Evolutionary conservation across 106 monocot species (phyloP).

Genomic region (Dendrobium catenatum): DNA sequence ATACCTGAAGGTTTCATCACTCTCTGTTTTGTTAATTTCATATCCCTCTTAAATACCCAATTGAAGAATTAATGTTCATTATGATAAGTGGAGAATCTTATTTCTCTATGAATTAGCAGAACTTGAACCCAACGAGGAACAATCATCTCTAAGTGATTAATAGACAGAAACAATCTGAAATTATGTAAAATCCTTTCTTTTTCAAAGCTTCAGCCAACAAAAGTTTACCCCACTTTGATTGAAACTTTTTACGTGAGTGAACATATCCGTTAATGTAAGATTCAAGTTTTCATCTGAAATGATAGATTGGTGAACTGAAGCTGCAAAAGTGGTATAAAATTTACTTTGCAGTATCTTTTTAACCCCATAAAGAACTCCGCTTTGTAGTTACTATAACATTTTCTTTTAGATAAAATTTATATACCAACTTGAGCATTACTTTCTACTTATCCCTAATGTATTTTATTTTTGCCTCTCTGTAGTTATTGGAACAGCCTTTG

Average conservation of each 20-base stretch:
- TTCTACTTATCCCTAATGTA: background rate
- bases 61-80: background rate
- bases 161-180: background rate
- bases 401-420: background rate
- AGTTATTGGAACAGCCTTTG: constrained; percentile 99
- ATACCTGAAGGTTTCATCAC: constrained; percentile 79
- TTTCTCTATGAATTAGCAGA: no score
- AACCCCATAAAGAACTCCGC: background rate
- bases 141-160: background rate
- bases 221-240: background rate
- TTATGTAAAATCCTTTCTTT: background rate
- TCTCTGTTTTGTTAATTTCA: background rate
- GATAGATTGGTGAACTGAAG: background rate
- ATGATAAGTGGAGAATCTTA: background rate
- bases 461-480: constrained; percentile 13
- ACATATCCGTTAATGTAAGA: background rate
- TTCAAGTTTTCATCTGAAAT: background rate
- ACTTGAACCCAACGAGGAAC: no score
- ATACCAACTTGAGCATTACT: background rate
- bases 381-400: background rate
- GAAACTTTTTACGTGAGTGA: background rate
- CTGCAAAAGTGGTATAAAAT: background rate
- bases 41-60: background rate
- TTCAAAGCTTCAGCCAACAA: background rate
- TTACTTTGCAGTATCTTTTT: background rate